Base-by-base conservation (phyloP, 2,329 filamentous ascomycete genomes). In the Neofusicoccum kwambonambiense region DNA sequence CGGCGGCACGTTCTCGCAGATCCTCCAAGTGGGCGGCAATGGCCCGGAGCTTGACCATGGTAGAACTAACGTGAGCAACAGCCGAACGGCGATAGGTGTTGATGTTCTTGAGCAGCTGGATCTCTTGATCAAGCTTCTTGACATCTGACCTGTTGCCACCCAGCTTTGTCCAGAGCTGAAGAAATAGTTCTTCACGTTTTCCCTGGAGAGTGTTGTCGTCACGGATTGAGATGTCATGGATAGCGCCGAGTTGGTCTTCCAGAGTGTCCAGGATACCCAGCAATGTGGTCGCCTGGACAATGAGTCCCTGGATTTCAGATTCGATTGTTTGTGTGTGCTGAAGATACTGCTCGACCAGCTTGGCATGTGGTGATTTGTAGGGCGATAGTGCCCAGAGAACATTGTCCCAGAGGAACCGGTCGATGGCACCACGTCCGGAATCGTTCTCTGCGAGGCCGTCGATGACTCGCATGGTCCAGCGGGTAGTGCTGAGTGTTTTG, bases 11-110 rank as follows among this genome's bases (percentile, higher is more conserved):
- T 66, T 92, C 89, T 22, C 90, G 81, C 69, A 96, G 75, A 70
- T 92, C 89, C 68, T 89, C 87, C 12, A 96, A 78, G 50, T 87
- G 87, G 1, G 87, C 84, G 69, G 88, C 85, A 67, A 95, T 94
- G 64, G 86, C 86, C 75, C 91, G 86, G 41, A 95, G 82, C 71
- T 92, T 91, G 47, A 92, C 78, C 15, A 95, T 80, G 0, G 92
- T 87, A 1, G 83, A 83, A 15, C 80, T 84, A n/a, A 96, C 86
- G 73, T 92, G 90, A 15, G 80, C 81, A 62, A 89, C 86, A 0
- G 91, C 91, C 4, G 81, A 81, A 52, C 83, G 83, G 31, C 90
- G 84, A 77, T 94, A 91, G 5, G 73, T 71, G 27, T 86, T 83
- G n/a, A 95, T 89, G 66, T 88, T 83, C 1, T 80, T 76, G 11